Conservation (phyloP, 2,329 filamentous ascomycete genomes). For the Elsinoe fawcettii region DNA sequence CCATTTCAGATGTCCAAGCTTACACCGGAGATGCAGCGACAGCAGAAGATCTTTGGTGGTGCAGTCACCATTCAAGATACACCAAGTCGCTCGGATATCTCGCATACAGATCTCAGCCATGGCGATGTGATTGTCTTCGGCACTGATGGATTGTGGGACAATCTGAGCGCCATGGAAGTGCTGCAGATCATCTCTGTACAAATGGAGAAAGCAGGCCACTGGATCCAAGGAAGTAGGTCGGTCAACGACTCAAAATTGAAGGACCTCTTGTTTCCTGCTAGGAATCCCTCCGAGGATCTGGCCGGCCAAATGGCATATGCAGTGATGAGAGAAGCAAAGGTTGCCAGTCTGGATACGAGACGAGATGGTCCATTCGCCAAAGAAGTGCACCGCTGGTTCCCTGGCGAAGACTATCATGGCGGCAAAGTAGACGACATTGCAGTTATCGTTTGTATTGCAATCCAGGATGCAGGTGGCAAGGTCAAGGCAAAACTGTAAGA, state of each 20-base stretch:
- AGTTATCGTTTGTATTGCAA: slow-evolving; percentile 69
- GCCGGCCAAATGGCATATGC: slow-evolving; percentile 73
- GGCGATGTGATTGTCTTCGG: slow-evolving; percentile 92
- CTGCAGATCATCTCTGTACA: slow-evolving; percentile 60
- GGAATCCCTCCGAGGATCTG: slow-evolving; percentile 42
- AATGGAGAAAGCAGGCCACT: slow-evolving; percentile 53
- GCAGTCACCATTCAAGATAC: slow-evolving; percentile 62
- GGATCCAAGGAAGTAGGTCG: slow-evolving; percentile 19
- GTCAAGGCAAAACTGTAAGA: slow-evolving; percentile 28
- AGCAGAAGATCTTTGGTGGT: slow-evolving; percentile 77
- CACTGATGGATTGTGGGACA: slow-evolving; percentile 94
- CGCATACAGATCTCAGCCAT: slow-evolving; percentile 68
- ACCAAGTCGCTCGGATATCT: slow-evolving; percentile 75
- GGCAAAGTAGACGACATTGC: slow-evolving; percentile 97
- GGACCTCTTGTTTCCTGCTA: slow-evolving; percentile 13
- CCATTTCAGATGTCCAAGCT: slow-evolving; percentile 90
- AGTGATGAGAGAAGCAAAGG: slow-evolving; percentile 74
- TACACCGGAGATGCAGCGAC: slow-evolving; percentile 67
- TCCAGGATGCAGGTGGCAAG: slow-evolving; percentile 46
- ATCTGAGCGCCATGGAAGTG: slow-evolving; percentile 84
- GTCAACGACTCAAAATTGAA: slow-evolving; percentile 14
- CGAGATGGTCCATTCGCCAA: slow-evolving; percentile 89
- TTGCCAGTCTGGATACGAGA: slow-evolving; percentile 71
- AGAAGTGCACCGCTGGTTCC: slow-evolving; percentile 82
- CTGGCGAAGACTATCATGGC: slow-evolving; percentile 77